phyloP scores from a whole-genome alignment of 179 eudicot genomes.

The Spinacia oleracea region DNA sequence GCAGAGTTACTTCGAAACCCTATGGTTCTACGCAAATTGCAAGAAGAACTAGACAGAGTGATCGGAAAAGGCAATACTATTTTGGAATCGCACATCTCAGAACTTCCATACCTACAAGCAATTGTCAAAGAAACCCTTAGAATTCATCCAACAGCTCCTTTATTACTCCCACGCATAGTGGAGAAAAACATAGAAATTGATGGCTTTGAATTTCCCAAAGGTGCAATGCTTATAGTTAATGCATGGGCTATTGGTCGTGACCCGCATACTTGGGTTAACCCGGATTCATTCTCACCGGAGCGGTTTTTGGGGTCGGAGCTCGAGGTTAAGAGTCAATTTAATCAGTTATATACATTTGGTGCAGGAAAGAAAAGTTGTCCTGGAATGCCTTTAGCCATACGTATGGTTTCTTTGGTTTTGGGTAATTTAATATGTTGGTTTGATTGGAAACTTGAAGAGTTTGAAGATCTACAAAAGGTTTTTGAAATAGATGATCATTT shows the following conservation, averaged over 20 bases:
- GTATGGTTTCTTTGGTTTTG: slow-evolving; percentile 17
- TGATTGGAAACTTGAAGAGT: slow-evolving; percentile 14
- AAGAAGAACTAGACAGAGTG: slow-evolving; percentile 15
- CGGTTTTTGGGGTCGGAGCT: slow-evolving; percentile 15
- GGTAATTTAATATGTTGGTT: slow-evolving; percentile 12
- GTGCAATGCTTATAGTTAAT: slow-evolving; percentile 14
- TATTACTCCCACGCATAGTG: slow-evolving; percentile 20
- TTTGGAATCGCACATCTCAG: background rate
- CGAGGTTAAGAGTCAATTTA: slow-evolving; percentile 16
- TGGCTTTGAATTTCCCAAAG: slow-evolving; percentile 9
- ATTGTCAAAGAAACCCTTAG: slow-evolving; percentile 25
- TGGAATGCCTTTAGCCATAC: slow-evolving; percentile 18
- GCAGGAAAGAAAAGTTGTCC: slow-evolving; percentile 25
- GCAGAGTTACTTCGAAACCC: slow-evolving; percentile 19
- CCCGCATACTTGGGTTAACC: slow-evolving; percentile 7
- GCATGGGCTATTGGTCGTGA: slow-evolving; percentile 25
- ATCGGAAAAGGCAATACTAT: background rate
- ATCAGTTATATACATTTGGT: slow-evolving; percentile 17
- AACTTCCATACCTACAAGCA: slow-evolving; percentile 27
- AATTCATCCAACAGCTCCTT: slow-evolving; percentile 24
- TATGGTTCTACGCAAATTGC: background rate
- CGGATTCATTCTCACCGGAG: background rate
- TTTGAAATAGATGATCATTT: slow-evolving; percentile 15
- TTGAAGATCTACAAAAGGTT: background rate
- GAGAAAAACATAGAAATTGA: background rate